phyloP scores from a whole-genome alignment of 495 filamentous ascomycete species.

The Gamarada debralockiae region DNA sequence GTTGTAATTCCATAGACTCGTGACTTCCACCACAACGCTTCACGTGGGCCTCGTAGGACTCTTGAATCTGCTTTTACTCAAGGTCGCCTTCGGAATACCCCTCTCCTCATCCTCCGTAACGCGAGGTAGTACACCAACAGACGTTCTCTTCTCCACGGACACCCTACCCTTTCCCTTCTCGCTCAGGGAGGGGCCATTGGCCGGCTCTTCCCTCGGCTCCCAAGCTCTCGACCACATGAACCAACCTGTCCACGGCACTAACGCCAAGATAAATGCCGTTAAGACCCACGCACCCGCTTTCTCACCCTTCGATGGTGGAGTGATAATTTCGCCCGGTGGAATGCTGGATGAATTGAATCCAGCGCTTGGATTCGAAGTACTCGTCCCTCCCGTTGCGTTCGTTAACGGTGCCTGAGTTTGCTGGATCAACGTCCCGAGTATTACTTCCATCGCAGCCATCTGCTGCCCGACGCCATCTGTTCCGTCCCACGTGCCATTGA shows the following conservation, averaged over 20 bases:
- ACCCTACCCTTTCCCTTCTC: too few species aligned
- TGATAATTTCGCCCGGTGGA: slow-evolving; percentile 14
- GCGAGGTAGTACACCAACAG: too few species aligned
- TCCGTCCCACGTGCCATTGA: slow-evolving; percentile 55
- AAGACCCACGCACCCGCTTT: slow-evolving; percentile 58
- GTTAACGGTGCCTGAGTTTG: slow-evolving; percentile 50
- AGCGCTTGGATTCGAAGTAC: slow-evolving; percentile 63
- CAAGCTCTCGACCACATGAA: slow-evolving; percentile 11
- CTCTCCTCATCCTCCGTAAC: too few species aligned
- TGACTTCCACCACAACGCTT: too few species aligned
- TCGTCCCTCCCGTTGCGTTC: slow-evolving; percentile 64
- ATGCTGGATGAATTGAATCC: slow-evolving; percentile 36
- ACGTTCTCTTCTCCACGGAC: too few species aligned
- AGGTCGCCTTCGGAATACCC: too few species aligned
- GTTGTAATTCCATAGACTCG: too few species aligned
- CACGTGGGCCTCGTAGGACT: too few species aligned
- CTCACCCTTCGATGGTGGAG: slow-evolving; percentile 44
- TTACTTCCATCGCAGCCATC: slow-evolving; percentile 64
- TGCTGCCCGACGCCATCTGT: slow-evolving; percentile 59
- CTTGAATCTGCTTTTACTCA: too few species aligned
- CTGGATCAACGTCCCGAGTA: slow-evolving; percentile 50
- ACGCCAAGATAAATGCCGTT: slow-evolving; percentile 35
- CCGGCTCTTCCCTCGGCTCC: not conserved
- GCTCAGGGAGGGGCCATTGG: not conserved
- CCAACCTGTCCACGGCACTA: not conserved